Base-by-base conservation (phyloP, 768 basidiomycete species). In the Paxillus involutus region DNA sequence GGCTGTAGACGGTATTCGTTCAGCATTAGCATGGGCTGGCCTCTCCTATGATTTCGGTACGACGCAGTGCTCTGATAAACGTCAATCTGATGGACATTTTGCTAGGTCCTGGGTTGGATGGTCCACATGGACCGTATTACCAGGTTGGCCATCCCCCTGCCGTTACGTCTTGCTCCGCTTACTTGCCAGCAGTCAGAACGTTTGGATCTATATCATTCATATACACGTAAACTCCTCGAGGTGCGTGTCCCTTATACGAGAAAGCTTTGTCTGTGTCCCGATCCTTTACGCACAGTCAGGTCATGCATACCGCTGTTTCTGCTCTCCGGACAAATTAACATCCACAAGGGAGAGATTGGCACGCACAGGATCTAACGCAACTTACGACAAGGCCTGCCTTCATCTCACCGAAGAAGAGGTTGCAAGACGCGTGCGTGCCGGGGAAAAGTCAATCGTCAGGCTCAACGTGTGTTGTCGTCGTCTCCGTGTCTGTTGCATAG, bases 251-350 rank as follows among this genome's bases (percentile, higher is more conserved):
- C 44, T 5, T 0, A 16, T 11, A 1, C 16, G 17, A 29, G 9
- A 3, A 0, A 8, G 6, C 24, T 12, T 30, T 16, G 8, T 35
- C 29, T 4, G 6, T 45, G 6, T 30, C 30, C 42, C 26, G 49
- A 21, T 21, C 32, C 24, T 45, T 40, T 21, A 50, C 41, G 29
- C 11, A 30, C 57, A 98, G 94, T 80, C 82, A 41, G 92, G 89
- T 4, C 83, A 89, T 54, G 96, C 95, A 7, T 99, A 99, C 67
- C 86, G 91, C 17, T 98, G 97, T 70, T 98, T 98, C 76, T 98
- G 96, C 70, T 81, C 88, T 2, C 76, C 84, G 0, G 85, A 89
- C 56, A 81, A 82, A 44, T 78, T 98, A 4, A 67, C 81, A 0
- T 75, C 77, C 11, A 89, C 84, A 16, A 83, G 90, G 32, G 85